Evolutionary conservation across 768 basidiomycete species (phyloP).

Genomic region (Termitomyces titanicus): DNA sequence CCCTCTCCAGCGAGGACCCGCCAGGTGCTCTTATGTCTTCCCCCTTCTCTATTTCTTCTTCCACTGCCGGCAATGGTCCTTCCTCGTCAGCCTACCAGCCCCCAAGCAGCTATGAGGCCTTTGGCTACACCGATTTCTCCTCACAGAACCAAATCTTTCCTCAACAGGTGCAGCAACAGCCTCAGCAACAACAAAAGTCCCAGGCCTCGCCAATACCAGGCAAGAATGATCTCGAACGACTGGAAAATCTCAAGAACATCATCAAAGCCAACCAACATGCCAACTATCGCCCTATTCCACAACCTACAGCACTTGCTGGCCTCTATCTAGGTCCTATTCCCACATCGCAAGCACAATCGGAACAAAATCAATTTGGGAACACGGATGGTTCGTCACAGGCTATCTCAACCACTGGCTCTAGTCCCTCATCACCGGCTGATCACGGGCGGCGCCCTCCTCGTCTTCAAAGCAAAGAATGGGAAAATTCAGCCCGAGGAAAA

Average conservation of each 20-base stretch:
- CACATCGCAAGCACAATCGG: constrained; percentile 17
- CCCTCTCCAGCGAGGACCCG: constrained; percentile 49
- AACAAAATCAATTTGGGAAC: constrained; percentile 15
- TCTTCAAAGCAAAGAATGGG: constrained; percentile 27
- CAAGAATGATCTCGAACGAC: constrained; percentile 65
- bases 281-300: constrained; percentile 61
- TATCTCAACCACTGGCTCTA: constrained; percentile 19
- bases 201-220: constrained; percentile 31
- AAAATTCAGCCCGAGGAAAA: constrained; percentile 18
- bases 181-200: constrained; percentile 17
- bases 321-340: constrained; percentile 58
- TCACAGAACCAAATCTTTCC: neutral
- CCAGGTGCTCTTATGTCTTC: constrained; percentile 33
- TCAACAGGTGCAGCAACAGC: constrained; percentile 18
- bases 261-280: constrained; percentile 75
- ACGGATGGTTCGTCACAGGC: constrained; percentile 31
- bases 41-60: constrained; percentile 32
- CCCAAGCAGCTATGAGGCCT: constrained; percentile 31
- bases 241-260: constrained; percentile 69
- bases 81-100: constrained; percentile 29
- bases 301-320: constrained; percentile 59
- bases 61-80: constrained; percentile 21
- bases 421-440: constrained; percentile 20
- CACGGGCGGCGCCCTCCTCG: constrained; percentile 20
- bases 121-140: constrained; percentile 25